phyloP scores from a whole-genome alignment of 129 eudicot genomes.

The carrot (Daucus carota) region DH1_v3.0 NC_030387.2:30182001-30182500 shows the following conservation, averaged over 20 bases:
- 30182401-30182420: constrained; percentile 55
- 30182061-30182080: neutral
- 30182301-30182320: constrained; percentile 46
- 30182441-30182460: constrained; percentile 43
- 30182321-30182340: constrained; percentile 47
- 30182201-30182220: constrained; percentile 74
- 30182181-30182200: constrained; percentile 43
- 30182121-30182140: constrained; percentile 51
- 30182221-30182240: constrained; percentile 59
- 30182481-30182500: constrained; percentile 30
- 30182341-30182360: constrained; percentile 56
- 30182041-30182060: too few relatives aligned
- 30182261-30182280: constrained; percentile 47
- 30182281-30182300: constrained; percentile 58
- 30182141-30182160: constrained; percentile 69
- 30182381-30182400: constrained; percentile 61
- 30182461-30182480: constrained; percentile 39
- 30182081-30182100: neutral
- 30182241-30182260: constrained; percentile 54
- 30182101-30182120: neutral
- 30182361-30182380: constrained; percentile 77
- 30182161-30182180: constrained; percentile 59
- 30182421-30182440: constrained; percentile 37
- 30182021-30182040: too few relatives aligned
- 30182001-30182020: too few relatives aligned